Conservation (phyloP, 768 basidiomycete species). For the Suillus placidus region DNA sequence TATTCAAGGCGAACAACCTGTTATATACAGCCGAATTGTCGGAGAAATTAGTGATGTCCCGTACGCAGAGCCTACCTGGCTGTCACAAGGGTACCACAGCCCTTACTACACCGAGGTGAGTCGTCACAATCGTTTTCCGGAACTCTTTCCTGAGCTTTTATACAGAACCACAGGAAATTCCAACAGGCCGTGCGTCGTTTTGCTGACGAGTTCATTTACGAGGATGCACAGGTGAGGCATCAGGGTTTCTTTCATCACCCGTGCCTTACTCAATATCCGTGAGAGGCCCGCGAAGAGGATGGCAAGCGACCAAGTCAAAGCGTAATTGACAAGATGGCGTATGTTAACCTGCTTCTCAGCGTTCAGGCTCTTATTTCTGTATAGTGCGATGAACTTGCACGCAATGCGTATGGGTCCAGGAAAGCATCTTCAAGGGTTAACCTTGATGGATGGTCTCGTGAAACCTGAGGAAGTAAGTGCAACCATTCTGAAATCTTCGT, state of each 20-base stretch:
- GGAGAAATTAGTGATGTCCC: constrained; percentile 78
- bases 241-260: constrained; percentile 15
- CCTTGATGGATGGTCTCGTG: constrained; percentile 72
- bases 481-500: neutral
- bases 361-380: neutral
- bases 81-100: constrained; percentile 65
- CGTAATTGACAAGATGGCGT: constrained; percentile 86
- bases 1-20: constrained; percentile 61
- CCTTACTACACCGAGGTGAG: constrained; percentile 72
- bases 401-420: constrained; percentile 94
- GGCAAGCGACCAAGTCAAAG: constrained; percentile 83
- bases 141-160: constrained; percentile 12
- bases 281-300: constrained; percentile 73
- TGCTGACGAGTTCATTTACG: constrained; percentile 65
- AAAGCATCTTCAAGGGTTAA: constrained; percentile 78
- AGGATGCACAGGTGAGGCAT: constrained; percentile 36
- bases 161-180: constrained; percentile 50
- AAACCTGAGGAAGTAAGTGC: constrained; percentile 68
- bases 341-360: constrained; percentile 19
- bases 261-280: constrained; percentile 21
- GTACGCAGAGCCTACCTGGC: constrained; percentile 88
- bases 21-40: constrained; percentile 48
- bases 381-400: constrained; percentile 69
- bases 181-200: constrained; percentile 57
- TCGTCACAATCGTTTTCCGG: neutral